Conservation (phyloP, 2,329 filamentous ascomycete genomes). For the Pleoardoris graminearum region DNA sequence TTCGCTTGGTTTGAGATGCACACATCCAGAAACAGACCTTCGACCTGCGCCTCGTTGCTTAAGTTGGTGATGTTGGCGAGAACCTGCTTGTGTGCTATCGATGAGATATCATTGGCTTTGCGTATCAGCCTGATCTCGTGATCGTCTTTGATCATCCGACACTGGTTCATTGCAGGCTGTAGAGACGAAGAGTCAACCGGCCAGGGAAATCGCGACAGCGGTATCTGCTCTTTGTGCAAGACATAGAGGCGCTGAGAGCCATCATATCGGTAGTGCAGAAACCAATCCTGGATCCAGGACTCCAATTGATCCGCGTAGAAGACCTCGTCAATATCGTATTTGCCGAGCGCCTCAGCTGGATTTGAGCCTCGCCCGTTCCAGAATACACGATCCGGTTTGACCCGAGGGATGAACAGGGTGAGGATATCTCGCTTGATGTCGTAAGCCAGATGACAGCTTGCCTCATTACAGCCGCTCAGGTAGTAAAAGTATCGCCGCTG, state of each 20-base stretch:
- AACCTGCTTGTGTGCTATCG: conserved; percentile 73
- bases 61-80: conserved; percentile 65
- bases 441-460: conserved; percentile 61
- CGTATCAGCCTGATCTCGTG: conserved; percentile 83
- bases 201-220: conserved; percentile 14
- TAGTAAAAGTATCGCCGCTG: conserved; percentile 67
- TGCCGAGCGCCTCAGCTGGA: conserved; percentile 62
- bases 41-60: conserved; percentile 78
- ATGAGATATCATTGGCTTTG: conserved; percentile 78
- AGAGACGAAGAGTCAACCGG: conserved; percentile 51
- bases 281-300: conserved; percentile 38
- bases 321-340: conserved; percentile 71
- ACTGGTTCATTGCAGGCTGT: conserved; percentile 73
- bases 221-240: conserved; percentile 35
- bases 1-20: conserved; percentile 75
- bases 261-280: conserved; percentile 17
- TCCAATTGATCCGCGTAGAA: conserved; percentile 53
- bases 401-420: conserved; percentile 73
- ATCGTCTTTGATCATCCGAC: conserved; percentile 78
- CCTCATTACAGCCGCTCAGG: conserved; percentile 55
- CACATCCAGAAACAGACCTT: conserved; percentile 73
- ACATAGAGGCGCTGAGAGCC: conserved; percentile 36
- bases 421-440: conserved; percentile 64
- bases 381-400: conserved; percentile 63
- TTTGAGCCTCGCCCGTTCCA: conserved; percentile 67